Evolutionary conservation across 192 early-diverging fungal species (phyloP).

Genomic region (Coemansia nantahalensis): DNA sequence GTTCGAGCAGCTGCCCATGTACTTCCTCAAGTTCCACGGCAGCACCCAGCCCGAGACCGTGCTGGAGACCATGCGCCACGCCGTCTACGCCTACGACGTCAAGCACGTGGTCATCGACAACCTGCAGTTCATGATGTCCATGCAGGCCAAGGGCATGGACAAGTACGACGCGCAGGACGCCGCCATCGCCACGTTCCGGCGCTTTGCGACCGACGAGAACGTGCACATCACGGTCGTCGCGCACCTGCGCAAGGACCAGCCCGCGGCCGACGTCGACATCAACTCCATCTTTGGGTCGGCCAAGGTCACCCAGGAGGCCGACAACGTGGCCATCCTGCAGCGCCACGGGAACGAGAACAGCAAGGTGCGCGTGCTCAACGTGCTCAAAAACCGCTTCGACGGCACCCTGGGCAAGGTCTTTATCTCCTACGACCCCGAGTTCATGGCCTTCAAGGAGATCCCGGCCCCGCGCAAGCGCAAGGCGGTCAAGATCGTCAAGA

Average conservation of each 20-base stretch:
- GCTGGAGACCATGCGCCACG: slow-evolving; percentile 63
- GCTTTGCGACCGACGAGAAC: slow-evolving; percentile 65
- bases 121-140: slow-evolving; percentile 73
- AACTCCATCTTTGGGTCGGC: slow-evolving; percentile 71
- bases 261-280: slow-evolving; percentile 58
- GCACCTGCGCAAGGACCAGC: slow-evolving; percentile 64
- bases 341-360: slow-evolving; percentile 37
- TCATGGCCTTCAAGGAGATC: slow-evolving; percentile 38
- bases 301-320: slow-evolving; percentile 75
- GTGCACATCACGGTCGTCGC: slow-evolving; percentile 73
- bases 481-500: slow-evolving; percentile 24
- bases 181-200: slow-evolving; percentile 59
- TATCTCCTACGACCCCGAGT: slow-evolving; percentile 44
- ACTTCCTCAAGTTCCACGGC: slow-evolving; percentile 73
- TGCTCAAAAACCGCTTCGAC: slow-evolving; percentile 72
- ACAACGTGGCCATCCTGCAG: slow-evolving; percentile 71
- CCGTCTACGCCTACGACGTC: slow-evolving; percentile 68
- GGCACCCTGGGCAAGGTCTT: slow-evolving; percentile 62
- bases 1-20: slow-evolving; percentile 70
- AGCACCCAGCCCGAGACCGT: slow-evolving; percentile 65
- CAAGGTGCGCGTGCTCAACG: slow-evolving; percentile 56
- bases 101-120: slow-evolving; percentile 72
- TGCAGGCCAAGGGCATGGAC: slow-evolving; percentile 61
- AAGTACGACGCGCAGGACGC: slow-evolving; percentile 70
- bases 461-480: slow-evolving; percentile 43